Conservation (phyloP, 2,329 filamentous ascomycete species). For the Raffaelea arxii region DNA sequence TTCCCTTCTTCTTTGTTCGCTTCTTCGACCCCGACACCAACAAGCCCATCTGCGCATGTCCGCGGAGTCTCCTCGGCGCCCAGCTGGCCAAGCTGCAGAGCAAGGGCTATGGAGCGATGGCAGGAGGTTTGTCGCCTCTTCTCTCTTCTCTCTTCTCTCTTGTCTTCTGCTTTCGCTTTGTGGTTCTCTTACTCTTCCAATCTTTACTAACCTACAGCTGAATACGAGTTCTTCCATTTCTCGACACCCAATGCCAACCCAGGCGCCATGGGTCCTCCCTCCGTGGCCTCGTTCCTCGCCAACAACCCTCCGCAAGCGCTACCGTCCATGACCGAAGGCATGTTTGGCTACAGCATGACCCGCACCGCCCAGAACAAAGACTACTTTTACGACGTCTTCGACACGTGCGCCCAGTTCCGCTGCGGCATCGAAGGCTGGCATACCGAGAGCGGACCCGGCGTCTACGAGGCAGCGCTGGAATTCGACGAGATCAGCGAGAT, state of each 20-base stretch:
- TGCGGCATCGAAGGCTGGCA: conserved; percentile 92
- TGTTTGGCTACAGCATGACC: conserved; percentile 91
- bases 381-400: conserved; percentile 82
- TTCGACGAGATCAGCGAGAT: conserved; percentile 81
- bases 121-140: conserved; percentile 59
- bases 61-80: conserved; percentile 62
- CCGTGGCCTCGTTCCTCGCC: conserved; percentile 64
- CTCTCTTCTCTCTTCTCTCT: no score
- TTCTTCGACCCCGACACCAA: conserved; percentile 75
- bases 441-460: conserved; percentile 85
- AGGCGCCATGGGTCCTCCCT: conserved; percentile 35
- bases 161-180: no score
- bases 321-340: conserved; percentile 77
- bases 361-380: conserved; percentile 83
- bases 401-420: conserved; percentile 66
- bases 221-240: conserved; percentile 95
- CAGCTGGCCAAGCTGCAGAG: conserved; percentile 57
- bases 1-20: conserved; percentile 76
- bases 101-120: conserved; percentile 73
- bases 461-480: conserved; percentile 90
- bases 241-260: conserved; percentile 48
- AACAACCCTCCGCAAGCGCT: conserved; percentile 64
- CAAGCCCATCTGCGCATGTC: conserved; percentile 65
- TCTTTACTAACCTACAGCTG: no score
- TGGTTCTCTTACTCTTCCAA: no score